Base-by-base conservation (phyloP, 1,284 basidiomycete species). In the Mycena citricolor region DNA sequence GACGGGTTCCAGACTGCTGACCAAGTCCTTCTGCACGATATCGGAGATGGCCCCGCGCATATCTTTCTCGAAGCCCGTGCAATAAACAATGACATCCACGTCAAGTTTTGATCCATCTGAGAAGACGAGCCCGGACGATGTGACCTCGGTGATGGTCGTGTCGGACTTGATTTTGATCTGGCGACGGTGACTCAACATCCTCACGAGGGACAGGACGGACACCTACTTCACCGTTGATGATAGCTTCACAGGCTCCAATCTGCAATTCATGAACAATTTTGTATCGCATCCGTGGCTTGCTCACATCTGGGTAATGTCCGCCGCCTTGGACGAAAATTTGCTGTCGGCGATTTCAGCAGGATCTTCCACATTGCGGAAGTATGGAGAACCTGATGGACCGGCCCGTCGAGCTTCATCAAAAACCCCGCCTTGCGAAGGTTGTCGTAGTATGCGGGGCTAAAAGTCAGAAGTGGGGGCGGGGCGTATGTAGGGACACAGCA, bases 111-210 rank as follows among this genome's bases (percentile, higher is more conserved):
- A 39, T 4, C 45, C 45, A 25, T 52, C 45, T n/a, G 42, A 47
- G 24, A 52, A 52, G 4, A 35, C 42, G 11, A 52, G 20, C 14
- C 44, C 50, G 4, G 34, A 39, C 0, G 45, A 46, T 14, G 42
- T 47, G 35, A 52, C 35, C 20, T 13, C 14, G 16, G 16, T 32
- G 22, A 52, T 52, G 31, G 23, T 20, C 8, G 46, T 32, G 36
- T 35, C 46, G 6, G 51, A 52, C 23, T 52, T 52, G 39, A 52
- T 33, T 30, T 49, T 42, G 24, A 52, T 52, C 51, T 52, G 7
- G 6, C 7, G 17, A 11, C 10, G 11, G 5, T 11, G 3, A 14
- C n/a, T n/a, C n/a, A n/a, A n/a, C n/a, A n/a, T n/a, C n/a, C n/a
- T n/a, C n/a, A n/a, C n/a, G n/a, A n/a, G n/a, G 13, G 3, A 14